Base-by-base conservation (phyloP, 345 rosid genomes). In the Euphorbia lathyris region DNA sequence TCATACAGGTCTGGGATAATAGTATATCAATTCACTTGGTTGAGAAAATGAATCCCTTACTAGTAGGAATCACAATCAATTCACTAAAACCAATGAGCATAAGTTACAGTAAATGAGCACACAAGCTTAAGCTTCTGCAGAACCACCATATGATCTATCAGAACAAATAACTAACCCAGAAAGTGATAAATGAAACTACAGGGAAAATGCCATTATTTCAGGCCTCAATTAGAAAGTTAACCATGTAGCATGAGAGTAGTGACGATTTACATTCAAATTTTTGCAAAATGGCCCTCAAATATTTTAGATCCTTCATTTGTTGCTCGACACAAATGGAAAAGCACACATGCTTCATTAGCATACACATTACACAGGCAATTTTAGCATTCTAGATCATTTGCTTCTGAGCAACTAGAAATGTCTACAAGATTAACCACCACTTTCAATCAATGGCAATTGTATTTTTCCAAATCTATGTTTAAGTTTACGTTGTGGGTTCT, bases 1-100 rank as follows among this genome's bases (percentile, higher is more conserved):
- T 51, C 23, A 52, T 76, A 65, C 81, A 91, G 98, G 86, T 89
- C 25, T 91, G 97, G 97, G 97, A 94, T 80, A 62, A 38, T 55
- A 74, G 53, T 57, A 94, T 94, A 61, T n/a, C n/a, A n/a, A n/a
- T n/a, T n/a, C n/a, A 29, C 1, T n/a, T 8, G 40, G 42, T 30
- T 58, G 42, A 30, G 36, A 16, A 58, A 22, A 62, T 38, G 66
- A 40, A 6, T 38, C 36, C 45, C 65, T 62, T 22, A 40, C 30
- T 0, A n/a, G n/a, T n/a, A 0, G 23, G n/a, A 22, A 36, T 62
- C 50, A 40, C 19, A 62, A 40, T 17, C 50, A 20, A 23, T 4
- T 38, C 9, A 12, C 4, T 23, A 62, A 60, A 36, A 36, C 19
- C 27, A 36, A 63, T 5, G 12, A 63, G 0, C n/a, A 42, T 2